Evolutionary conservation across 345 rosid genomes (phyloP).

Genomic region (Carallia pectinifolia): DNA sequence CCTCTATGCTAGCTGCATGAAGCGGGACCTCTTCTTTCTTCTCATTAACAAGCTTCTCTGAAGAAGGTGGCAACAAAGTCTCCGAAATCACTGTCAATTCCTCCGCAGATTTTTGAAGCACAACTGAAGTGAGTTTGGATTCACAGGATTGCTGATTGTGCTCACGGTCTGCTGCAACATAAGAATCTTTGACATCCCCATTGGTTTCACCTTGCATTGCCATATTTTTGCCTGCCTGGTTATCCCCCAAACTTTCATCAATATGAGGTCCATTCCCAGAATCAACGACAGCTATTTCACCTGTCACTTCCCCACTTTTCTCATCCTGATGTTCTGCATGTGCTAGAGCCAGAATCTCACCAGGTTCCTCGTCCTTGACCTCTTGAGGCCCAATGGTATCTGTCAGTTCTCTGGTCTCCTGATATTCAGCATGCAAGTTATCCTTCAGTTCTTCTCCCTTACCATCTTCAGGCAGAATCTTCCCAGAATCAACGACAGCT

Average conservation of each 20-base stretch:
- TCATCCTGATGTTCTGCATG: constrained; percentile 16
- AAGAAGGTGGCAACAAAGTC: constrained; percentile 17
- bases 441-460: constrained; percentile 22
- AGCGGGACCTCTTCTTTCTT: constrained; percentile 28
- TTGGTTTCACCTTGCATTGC: constrained; percentile 15
- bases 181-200: constrained; percentile 20
- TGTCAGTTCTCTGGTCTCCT: constrained; percentile 5
- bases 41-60: constrained; percentile 27
- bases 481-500: constrained; percentile 1
- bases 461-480: constrained; percentile 19
- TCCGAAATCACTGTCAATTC: constrained; percentile 23
- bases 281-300: constrained; percentile 10
- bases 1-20: constrained; percentile 17
- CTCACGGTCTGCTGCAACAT: constrained; percentile 8
- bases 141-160: constrained; percentile 5
- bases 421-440: constrained; percentile 23
- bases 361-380: constrained; percentile 20
- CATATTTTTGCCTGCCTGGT: neutral
- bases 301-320: constrained; percentile 15
- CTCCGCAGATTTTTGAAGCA: neutral
- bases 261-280: constrained; percentile 15
- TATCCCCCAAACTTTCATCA: constrained; percentile 14
- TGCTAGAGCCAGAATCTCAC: constrained; percentile 9
- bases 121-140: constrained; percentile 16
- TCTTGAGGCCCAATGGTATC: constrained; percentile 20